Percentiles rank a stretch among this genome's conserved stretches.
phyloP scores from a whole-genome alignment of 2,329 filamentous ascomycete genomes.

The Claviceps arundinis region DNA sequence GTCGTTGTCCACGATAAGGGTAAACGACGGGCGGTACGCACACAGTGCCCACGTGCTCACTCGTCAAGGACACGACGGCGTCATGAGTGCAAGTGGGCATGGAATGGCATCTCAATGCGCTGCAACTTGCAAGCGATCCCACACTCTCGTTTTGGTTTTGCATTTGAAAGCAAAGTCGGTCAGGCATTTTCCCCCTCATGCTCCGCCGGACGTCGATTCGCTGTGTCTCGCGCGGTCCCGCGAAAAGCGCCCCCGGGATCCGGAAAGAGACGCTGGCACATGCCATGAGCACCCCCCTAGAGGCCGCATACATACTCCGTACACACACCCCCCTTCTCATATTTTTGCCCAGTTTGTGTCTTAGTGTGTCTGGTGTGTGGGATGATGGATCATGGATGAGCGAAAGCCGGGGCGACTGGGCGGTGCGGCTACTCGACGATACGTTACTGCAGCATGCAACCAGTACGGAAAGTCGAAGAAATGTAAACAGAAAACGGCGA shows the following conservation, averaged over 20 bases:
- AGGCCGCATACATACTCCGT: not conserved
- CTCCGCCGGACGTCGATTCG: not conserved
- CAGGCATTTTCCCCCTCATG: not conserved
- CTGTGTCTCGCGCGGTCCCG: constrained; percentile 2
- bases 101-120: not conserved
- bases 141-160: not conserved
- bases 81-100: not conserved
- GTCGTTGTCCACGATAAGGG: no score
- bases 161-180: not conserved
- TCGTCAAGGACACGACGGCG: no score
- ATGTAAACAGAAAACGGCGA: not conserved
- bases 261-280: constrained; percentile 7
- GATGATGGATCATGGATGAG: no score
- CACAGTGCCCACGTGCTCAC: no score
- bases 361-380: not conserved
- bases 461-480: not conserved
- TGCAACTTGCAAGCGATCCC: not conserved
- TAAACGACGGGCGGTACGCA: no score
- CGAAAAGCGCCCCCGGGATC: constrained; percentile 2
- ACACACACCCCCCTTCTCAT: not conserved
- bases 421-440: not conserved
- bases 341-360: not conserved
- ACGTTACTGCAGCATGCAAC: not conserved
- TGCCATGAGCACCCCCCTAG: not conserved
- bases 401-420: not conserved